phyloP scores from a whole-genome alignment of 139 green algal species.

The Chlamydomonas schloesseri region DNA sequence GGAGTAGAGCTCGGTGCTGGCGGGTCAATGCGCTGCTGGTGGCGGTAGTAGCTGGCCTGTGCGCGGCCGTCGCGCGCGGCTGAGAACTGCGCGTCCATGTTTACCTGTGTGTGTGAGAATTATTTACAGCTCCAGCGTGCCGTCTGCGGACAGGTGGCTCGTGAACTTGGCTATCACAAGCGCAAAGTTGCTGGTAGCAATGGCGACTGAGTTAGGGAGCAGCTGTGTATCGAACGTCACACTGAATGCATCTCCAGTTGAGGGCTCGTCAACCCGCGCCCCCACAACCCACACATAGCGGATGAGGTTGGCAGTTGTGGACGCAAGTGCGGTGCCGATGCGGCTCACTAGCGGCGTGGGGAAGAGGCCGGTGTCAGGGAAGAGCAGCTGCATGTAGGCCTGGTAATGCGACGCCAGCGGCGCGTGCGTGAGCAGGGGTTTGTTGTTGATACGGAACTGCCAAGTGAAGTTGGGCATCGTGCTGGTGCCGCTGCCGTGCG shows the following conservation, averaged over 20 bases:
- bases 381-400: not conserved
- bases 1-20: not conserved
- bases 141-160: not conserved
- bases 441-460: not conserved
- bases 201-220: not conserved
- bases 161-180: slow-evolving; percentile 3
- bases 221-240: not conserved
- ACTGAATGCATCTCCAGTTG: not conserved
- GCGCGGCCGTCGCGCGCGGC: not conserved
- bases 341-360: not conserved
- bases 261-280: not conserved
- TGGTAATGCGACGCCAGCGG: not conserved
- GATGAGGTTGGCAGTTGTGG: not conserved
- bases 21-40: not conserved
- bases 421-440: not conserved
- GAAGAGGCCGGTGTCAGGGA: not conserved
- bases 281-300: not conserved
- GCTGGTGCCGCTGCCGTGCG: not conserved
- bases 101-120: not conserved
- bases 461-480: not conserved
- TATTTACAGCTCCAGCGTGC: not conserved
- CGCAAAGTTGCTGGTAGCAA: not conserved
- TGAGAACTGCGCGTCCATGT: slow-evolving; percentile 19
- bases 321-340: not conserved
- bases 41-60: slow-evolving; percentile 15